Evolutionary conservation across 2,329 filamentous ascomycete species (phyloP).

Genomic region (Exserohilum rostratum): DNA sequence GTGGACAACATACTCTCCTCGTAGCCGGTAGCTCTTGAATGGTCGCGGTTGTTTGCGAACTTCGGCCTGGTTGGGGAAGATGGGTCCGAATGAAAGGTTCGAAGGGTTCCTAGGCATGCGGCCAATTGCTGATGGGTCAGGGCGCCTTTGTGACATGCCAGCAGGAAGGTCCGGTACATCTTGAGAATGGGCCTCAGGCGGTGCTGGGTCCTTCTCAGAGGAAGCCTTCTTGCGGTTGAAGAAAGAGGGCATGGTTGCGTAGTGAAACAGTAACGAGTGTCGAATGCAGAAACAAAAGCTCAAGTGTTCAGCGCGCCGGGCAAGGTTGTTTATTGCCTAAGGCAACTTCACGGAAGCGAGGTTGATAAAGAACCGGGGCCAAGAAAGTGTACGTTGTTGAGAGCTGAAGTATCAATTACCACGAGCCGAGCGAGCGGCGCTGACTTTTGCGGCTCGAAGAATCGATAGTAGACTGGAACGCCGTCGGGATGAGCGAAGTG

Average conservation of each 20-base stretch:
- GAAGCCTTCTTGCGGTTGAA: constrained; percentile 15
- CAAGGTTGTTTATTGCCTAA: constrained; percentile 16
- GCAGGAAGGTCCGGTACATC: constrained; percentile 11
- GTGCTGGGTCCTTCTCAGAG: neutral
- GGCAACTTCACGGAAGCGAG: neutral
- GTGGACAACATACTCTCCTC: constrained; percentile 25
- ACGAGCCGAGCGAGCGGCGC: constrained; percentile 10
- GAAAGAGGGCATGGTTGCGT: constrained; percentile 9
- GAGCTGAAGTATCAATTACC: constrained; percentile 11
- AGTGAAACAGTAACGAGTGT: neutral
- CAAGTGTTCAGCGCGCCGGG: constrained; percentile 4
- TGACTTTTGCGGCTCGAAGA: constrained; percentile 13
- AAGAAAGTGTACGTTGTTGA: constrained; percentile 5
- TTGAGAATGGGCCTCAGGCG: constrained; percentile 5
- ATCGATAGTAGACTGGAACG: constrained; percentile 12
- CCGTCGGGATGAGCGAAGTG: constrained; percentile 10
- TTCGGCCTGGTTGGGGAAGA: constrained; percentile 8
- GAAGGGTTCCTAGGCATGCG: constrained; percentile 10
- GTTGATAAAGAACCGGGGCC: neutral
- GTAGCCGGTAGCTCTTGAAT: constrained; percentile 32
- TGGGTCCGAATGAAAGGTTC: constrained; percentile 7
- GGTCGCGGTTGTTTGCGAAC: constrained; percentile 23
- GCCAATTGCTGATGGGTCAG: neutral
- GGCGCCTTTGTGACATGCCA: constrained; percentile 11
- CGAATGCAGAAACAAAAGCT: neutral